phyloP scores from a whole-genome alignment of 345 rosid species.

The Orychophragmus violaceus region DNA sequence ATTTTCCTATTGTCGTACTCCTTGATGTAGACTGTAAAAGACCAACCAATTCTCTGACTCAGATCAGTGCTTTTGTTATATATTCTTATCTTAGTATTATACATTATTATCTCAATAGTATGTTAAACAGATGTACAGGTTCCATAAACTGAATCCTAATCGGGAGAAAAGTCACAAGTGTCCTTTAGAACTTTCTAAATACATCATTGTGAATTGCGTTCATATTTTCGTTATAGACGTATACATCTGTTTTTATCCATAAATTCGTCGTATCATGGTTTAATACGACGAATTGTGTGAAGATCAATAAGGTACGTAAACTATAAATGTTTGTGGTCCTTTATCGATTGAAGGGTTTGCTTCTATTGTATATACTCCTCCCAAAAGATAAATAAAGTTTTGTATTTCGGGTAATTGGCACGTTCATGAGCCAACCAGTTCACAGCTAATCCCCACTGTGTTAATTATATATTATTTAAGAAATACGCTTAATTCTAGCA shows the following conservation, averaged over 20 bases:
- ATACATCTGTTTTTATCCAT: too few species aligned
- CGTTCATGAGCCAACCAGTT: conserved; percentile 26
- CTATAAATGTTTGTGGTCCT: conserved; percentile 20
- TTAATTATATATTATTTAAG: background rate
- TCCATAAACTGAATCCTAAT: background rate
- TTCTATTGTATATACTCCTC: conserved; percentile 7
- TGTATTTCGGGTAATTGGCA: conserved; percentile 18
- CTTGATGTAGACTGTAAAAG: too few species aligned
- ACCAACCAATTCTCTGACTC: too few species aligned
- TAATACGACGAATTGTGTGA: conserved; percentile 6
- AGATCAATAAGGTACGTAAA: conserved; percentile 21
- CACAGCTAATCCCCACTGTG: conserved; percentile 27
- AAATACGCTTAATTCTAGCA: background rate
- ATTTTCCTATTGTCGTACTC: too few species aligned
- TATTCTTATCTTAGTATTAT: too few species aligned
- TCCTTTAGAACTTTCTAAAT: background rate
- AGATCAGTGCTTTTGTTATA: too few species aligned
- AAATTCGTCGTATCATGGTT: too few species aligned
- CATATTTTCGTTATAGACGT: too few species aligned
- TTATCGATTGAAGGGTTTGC: conserved; percentile 18
- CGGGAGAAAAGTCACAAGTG: background rate
- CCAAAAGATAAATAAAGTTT: conserved; percentile 4
- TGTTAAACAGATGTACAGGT: too few species aligned
- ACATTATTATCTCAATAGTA: too few species aligned
- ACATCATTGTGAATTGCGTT: background rate